Evolutionary conservation across 2,329 filamentous ascomycete species (phyloP), one percentile per base, ranked within the genome.

Genomic region (Biscogniauxia sp.): DNA sequence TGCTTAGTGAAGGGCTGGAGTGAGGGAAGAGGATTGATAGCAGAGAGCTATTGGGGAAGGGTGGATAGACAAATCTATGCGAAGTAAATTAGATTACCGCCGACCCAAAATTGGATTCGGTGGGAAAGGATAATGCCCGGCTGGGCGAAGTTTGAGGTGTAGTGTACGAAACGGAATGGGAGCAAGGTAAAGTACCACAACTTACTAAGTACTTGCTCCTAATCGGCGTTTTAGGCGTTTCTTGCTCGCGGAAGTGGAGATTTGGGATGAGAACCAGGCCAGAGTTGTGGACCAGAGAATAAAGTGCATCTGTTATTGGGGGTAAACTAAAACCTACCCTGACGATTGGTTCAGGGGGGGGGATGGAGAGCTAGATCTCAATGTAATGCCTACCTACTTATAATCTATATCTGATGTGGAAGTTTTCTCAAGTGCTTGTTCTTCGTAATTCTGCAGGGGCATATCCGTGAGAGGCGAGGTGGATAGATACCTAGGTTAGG

Each of bases 1-100:
- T 88, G 51, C 73, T 88, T 61, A 77, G 76, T 60, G 84, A 85
- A 56, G 80, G 81, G 37, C 72, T 81, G 60, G 82, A 84, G 58
- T 73, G 69, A 61, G 57, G 15, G 52, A 20, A 23, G 23, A 13
- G 17, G 6, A 20, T 7, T n/a, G 6, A 5, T 50, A 50, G 9
- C 19, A 19, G 11, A 50, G 17, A 50, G 45, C 45, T n/a, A 19
- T 50, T 19, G 20, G 25, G 17, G 25, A 17, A 32, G 15, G 37
- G 37, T 17, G 15, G 37, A 17, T 17, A 45, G 11, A 7, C 7
- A 32, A 32, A 45, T 45, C 37, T n/a, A 45, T n/a, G 37, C 13
- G 23, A 23, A 5, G 37, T 45, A 45, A 5, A n/a, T n/a, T 17
- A 45, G 37, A n/a, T 51, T 26, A 15, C 17, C 25, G 25, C 17